Percentiles rank a stretch among this genome's conserved stretches.
These are phyloP conservation scores for Pelargonium nanum DNA, from an alignment of 345 rosid genomes.

Conservation along the genomic window DNA sequence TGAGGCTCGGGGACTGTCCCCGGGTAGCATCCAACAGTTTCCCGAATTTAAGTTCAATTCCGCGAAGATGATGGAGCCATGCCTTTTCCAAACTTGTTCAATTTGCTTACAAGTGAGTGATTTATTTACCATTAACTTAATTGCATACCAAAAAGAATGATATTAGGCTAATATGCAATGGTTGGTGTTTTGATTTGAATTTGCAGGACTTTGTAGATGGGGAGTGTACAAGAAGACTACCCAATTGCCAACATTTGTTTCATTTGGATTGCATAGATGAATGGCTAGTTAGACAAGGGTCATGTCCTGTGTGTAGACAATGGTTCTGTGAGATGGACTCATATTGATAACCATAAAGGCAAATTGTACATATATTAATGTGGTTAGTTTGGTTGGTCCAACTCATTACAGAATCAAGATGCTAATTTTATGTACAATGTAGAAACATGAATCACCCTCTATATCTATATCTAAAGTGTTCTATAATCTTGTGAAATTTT, in stretches of 20 bases:
- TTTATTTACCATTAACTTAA: not conserved
- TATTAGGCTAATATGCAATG: no score
- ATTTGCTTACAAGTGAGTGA: slow-evolving; percentile 62
- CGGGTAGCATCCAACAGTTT: slow-evolving; percentile 27
- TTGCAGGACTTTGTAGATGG: slow-evolving; percentile 56
- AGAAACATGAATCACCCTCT: no score
- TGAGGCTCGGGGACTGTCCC: slow-evolving; percentile 40
- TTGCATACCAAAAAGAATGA: not conserved
- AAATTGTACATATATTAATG: no score
- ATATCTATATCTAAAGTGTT: no score
- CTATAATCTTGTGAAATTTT: no score
- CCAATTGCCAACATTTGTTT: slow-evolving; percentile 51
- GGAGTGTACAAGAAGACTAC: slow-evolving; percentile 45
- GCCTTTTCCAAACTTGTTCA: slow-evolving; percentile 29
- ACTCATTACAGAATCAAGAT: no score
- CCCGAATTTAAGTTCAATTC: slow-evolving; percentile 25
- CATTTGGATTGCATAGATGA: slow-evolving; percentile 59
- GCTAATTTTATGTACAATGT: no score
- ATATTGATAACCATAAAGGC: no score
- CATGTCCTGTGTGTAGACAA: slow-evolving; percentile 76
- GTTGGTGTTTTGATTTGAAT: not conserved
- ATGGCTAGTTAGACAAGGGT: slow-evolving; percentile 49
- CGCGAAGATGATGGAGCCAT: slow-evolving; percentile 2
- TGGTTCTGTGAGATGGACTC: slow-evolving; percentile 16
- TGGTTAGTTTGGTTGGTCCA: no score